Base-by-base conservation (phyloP, 2,329 filamentous ascomycete species). In the Phialocephala subalpina region DNA sequence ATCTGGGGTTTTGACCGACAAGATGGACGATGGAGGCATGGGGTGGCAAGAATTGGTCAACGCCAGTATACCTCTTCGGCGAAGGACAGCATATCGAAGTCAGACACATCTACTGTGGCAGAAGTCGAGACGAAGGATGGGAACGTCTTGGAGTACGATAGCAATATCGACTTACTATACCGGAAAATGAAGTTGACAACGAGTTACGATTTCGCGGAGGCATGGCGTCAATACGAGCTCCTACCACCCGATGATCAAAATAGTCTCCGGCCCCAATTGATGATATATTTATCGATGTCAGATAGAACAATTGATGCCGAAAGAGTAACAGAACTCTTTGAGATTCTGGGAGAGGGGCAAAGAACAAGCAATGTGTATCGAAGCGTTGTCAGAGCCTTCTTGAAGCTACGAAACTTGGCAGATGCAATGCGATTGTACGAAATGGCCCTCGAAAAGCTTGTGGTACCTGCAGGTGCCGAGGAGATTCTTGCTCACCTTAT, bases 311-410 rank as follows among this genome's bases (percentile, higher is more conserved):
- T 78, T 27, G 79, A 86, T 71, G 75, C 79, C 16, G 77, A 78
- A 64, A 80, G 82, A 56, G 76, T 79, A 20, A 76, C 81, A 58
- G 67, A 77, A n/a, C 66, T 87, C 9, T 87, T 87, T 70, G 73
- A 81, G 33, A 42, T 42, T 11, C 45, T 74, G 14, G 59, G 59
- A n/a, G 29, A 55, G 35, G 62, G 77, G 9, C 62, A 78, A 42
- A 80, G 82, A 29, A 78, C 76, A 2, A 70, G 76, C 8, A 75
- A 77, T 4, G 80, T 83, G 60, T 87, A 86, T 72, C 72, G 78
- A 60, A 73, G 77, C 47, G 78, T 81, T 29, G 78, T 83, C 25
- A 76, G 77, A 52, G 80, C 84, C 25, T 79, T 82, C 65, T 68
- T 86, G 29, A 73, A 70, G n/a, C 74, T 82, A 18, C 73, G 78